Base-by-base conservation (phyloP, 1,284 basidiomycete species). In the Apiotrichum porosum region DNA sequence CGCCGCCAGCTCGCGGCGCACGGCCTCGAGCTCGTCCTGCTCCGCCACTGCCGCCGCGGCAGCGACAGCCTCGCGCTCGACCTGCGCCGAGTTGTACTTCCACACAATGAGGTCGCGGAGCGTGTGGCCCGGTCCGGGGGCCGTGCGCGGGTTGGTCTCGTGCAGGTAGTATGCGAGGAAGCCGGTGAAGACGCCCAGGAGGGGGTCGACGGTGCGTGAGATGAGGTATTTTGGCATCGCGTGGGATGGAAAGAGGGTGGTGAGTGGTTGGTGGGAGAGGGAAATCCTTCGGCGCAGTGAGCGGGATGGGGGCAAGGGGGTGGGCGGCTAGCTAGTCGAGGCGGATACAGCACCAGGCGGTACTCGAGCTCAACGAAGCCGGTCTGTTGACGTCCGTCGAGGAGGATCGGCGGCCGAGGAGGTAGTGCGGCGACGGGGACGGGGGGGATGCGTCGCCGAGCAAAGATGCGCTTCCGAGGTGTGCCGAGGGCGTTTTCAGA, bases 121-220 rank as follows among this genome's bases (percentile, higher is more conserved):
- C 28, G 79, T 81, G 56, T 88, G 78, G 9, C 84, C 82, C n/a
- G 78, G 75, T 2, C 80, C 75, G 14, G 84, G 78, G 10, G 81
- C 83, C 2, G 84, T 86, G 42, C 88, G 81, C 6, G 89, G 89
- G 69, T 92, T 84, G 33, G 78, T 85, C 69, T 92, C 88, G 72
- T 86, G 81, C 19, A 93, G 80, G 66, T 87, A 83, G 69, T 83
- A 92, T 1, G 89, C 89, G 36, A 91, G 75, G 36, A 84, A 69
- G 17, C 89, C 72, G 1, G 88, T 91, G 68, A 89, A 88, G 37
- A 88, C 72, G 13, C 86, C 88, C 17, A 92, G 74, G 22, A 88
- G 52, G 15, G 85, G 85, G 70, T 89, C 87, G 19, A 88, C 62
- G 9, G 68, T 68, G 18, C 69, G 60, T 6, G 67, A 69, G 36